Evolutionary conservation across 495 filamentous ascomycete genomes (phyloP).

Genomic region (Astrothelium macrocarpum): DNA sequence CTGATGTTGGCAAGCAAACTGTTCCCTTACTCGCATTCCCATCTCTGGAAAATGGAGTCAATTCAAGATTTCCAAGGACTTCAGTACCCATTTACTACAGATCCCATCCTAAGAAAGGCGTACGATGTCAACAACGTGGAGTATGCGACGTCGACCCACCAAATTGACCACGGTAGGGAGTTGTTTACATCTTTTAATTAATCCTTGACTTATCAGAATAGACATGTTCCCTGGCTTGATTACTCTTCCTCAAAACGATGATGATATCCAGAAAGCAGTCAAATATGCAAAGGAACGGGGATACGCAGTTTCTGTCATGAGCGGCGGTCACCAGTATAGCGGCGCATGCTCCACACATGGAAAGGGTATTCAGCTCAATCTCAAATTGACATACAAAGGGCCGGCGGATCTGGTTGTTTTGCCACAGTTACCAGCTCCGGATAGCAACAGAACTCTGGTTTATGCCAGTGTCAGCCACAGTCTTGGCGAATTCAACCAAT

Average conservation of each 20-base stretch:
- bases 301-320: slow-evolving; percentile 33
- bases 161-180: slow-evolving; percentile 26
- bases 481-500: slow-evolving; percentile 32
- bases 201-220: too few relatives aligned
- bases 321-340: slow-evolving; percentile 36
- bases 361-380: slow-evolving; percentile 33
- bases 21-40: neutral
- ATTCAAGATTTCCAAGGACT: slow-evolving; percentile 23
- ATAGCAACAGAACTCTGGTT: slow-evolving; percentile 24
- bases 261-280: slow-evolving; percentile 28
- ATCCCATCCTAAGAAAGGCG: slow-evolving; percentile 16
- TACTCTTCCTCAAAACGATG: slow-evolving; percentile 30
- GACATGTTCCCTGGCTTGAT: slow-evolving; percentile 31
- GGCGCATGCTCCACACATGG: slow-evolving; percentile 33
- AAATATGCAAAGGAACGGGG: slow-evolving; percentile 31
- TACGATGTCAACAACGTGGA: slow-evolving; percentile 28
- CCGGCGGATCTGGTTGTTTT: slow-evolving; percentile 23
- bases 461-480: slow-evolving; percentile 35
- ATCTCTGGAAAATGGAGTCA: slow-evolving; percentile 1
- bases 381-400: slow-evolving; percentile 28
- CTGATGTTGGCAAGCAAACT: neutral
- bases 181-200: too few relatives aligned
- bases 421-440: neutral
- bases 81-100: slow-evolving; percentile 18
- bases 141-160: slow-evolving; percentile 33